A percentile compares a stretch with the other conserved stretches of the same genome.
Conservation (phyloP, 768 basidiomycete genomes). For the Artomyces pyxidatus region DNA sequence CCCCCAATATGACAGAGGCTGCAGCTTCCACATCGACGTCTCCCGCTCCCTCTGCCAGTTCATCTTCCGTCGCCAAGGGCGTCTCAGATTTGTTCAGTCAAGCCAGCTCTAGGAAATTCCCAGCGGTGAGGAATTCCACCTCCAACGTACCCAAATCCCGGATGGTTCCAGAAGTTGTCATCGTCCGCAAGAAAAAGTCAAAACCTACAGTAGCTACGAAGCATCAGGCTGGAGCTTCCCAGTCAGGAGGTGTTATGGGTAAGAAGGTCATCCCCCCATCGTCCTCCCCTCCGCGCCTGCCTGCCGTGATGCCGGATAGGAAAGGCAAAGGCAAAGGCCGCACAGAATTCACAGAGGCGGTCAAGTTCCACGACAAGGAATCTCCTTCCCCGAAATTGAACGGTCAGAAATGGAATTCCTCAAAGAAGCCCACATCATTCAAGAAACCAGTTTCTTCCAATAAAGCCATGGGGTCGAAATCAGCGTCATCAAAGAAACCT, state of each 20-base stretch:
- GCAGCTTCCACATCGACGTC: background rate
- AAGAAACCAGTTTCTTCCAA: too few species aligned
- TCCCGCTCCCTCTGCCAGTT: background rate
- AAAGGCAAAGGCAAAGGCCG: background rate
- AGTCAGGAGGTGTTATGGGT: background rate
- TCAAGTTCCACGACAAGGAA: slow-evolving; percentile 7
- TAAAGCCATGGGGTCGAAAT: too few species aligned
- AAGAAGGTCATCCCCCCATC: background rate
- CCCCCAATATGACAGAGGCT: background rate
- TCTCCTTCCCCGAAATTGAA: background rate
- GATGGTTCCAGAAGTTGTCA: slow-evolving; percentile 2
- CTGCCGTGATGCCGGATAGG: background rate
- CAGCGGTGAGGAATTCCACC: too few species aligned
- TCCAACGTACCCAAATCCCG: too few species aligned
- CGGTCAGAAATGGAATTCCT: too few species aligned
- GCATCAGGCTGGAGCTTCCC: background rate
- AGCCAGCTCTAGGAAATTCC: too few species aligned
- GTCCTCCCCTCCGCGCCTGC: background rate
- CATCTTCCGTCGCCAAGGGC: too few species aligned
- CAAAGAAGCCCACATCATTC: too few species aligned
- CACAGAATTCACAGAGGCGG: background rate
- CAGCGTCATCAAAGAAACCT: too few species aligned
- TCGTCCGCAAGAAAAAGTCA: background rate
- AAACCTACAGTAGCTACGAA: background rate
- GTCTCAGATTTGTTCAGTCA: too few species aligned